Evolutionary conservation across 1,284 basidiomycete species (phyloP).

Genomic region (Entoloma clypeatum): DNA sequence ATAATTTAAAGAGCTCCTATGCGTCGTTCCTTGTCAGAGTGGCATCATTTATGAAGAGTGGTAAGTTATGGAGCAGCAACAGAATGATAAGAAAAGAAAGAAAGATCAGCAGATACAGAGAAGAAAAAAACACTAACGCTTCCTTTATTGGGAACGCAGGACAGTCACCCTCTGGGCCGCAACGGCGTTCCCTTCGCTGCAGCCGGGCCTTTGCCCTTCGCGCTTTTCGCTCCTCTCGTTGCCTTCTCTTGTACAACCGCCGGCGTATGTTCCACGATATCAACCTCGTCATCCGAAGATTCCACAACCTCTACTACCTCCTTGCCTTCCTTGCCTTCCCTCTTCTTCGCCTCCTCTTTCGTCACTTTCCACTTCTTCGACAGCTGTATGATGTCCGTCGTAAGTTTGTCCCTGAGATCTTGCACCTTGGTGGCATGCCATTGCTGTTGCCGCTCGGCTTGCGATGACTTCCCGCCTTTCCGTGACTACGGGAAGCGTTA

Average conservation of each 20-base stretch:
- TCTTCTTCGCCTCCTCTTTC: slow-evolving; percentile 28
- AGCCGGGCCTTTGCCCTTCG: slow-evolving; percentile 10
- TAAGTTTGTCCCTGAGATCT: slow-evolving; percentile 37
- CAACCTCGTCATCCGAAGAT: slow-evolving; percentile 26
- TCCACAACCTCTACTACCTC: slow-evolving; percentile 28
- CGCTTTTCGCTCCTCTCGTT: slow-evolving; percentile 12
- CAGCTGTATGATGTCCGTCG: slow-evolving; percentile 28
- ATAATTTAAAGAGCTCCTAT: no score
- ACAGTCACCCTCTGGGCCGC: slow-evolving; percentile 8
- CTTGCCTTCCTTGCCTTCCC: slow-evolving; percentile 23
- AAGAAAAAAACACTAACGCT: not conserved
- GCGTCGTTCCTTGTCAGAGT: not conserved
- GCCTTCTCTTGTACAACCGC: slow-evolving; percentile 3
- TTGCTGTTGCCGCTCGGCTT: slow-evolving; percentile 32
- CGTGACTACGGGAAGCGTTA: slow-evolving; percentile 23
- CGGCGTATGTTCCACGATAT: slow-evolving; percentile 19
- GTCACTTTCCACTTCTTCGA: slow-evolving; percentile 37
- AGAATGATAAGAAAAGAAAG: not conserved
- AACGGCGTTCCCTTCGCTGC: slow-evolving; percentile 8
- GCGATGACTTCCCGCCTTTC: slow-evolving; percentile 25
- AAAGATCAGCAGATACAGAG: not conserved
- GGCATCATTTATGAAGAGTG: slow-evolving; percentile 4
- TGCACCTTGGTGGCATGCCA: slow-evolving; percentile 47
- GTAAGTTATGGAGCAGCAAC: slow-evolving; percentile 5
- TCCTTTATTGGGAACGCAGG: slow-evolving; percentile 1